A percentile compares a stretch with the other conserved stretches of the same genome.
These are phyloP conservation scores for Suhomyces terraborum DNA, from an alignment of 1,139 yeast genomes.

Conservation along the genomic window DNA sequence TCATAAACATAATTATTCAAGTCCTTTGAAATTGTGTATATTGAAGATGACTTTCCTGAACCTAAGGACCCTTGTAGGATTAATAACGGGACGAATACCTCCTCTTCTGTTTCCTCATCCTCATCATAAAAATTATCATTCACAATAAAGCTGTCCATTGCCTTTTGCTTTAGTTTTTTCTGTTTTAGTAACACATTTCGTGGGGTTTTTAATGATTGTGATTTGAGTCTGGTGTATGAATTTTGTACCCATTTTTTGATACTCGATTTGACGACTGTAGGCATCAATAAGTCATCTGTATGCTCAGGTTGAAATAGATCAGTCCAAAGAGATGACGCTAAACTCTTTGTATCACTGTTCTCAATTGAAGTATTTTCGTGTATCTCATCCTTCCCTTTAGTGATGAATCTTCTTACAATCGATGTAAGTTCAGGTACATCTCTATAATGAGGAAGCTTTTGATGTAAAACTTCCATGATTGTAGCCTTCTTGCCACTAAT, in stretches of 20 bases:
- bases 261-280: slow-evolving; percentile 18
- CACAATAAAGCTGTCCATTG: slow-evolving; percentile 33
- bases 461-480: slow-evolving; percentile 9
- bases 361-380: background rate
- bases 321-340: slow-evolving; percentile 39
- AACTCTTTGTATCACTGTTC: background rate
- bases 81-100: slow-evolving; percentile 58
- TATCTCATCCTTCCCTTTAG: background rate
- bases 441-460: slow-evolving; percentile 18
- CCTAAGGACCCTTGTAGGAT: slow-evolving; percentile 75
- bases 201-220: slow-evolving; percentile 35
- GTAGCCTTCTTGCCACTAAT: background rate
- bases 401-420: slow-evolving; percentile 25
- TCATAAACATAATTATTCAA: slow-evolving; percentile 78
- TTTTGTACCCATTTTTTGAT: slow-evolving; percentile 51
- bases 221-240: slow-evolving; percentile 47
- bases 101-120: slow-evolving; percentile 32
- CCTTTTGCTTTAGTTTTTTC: slow-evolving; percentile 22
- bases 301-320: slow-evolving; percentile 44
- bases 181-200: slow-evolving; percentile 29
- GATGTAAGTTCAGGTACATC: slow-evolving; percentile 22
- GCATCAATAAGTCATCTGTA: slow-evolving; percentile 40
- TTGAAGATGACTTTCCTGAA: slow-evolving; percentile 75
- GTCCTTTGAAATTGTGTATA: slow-evolving; percentile 68
- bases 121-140: slow-evolving; percentile 25